Conservation (phyloP, 352 stramenopile species). For the Blastocystis sp. region DNA sequence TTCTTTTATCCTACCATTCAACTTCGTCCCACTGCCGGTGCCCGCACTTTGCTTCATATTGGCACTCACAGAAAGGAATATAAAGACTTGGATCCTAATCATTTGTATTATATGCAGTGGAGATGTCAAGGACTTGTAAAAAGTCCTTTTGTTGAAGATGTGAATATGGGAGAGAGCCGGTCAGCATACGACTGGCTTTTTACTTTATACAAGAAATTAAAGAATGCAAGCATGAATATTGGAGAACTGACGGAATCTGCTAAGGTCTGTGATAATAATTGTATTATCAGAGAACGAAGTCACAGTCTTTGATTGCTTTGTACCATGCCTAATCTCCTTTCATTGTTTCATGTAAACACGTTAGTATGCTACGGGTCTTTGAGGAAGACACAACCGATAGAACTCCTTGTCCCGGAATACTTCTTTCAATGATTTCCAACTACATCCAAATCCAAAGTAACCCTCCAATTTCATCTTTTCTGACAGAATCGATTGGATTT, state of each 20-base stretch:
- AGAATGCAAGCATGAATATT: conserved; percentile 22
- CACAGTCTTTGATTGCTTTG: conserved; percentile 37
- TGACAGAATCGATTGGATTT: conserved; percentile 70
- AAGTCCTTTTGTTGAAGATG: conserved; percentile 40
- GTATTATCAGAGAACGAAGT: neutral
- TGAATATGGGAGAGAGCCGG: conserved; percentile 22
- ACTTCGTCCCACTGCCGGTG: neutral
- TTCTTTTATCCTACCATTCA: conserved; percentile 56
- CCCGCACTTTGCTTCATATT: conserved; percentile 43
- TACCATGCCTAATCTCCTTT: neutral
- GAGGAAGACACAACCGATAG: neutral
- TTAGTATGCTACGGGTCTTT: neutral
- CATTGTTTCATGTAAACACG: neutral
- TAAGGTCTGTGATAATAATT: neutral
- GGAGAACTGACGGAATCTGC: neutral
- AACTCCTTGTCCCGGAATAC: conserved; percentile 31
- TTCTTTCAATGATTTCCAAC: conserved; percentile 2
- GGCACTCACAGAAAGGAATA: conserved; percentile 56
- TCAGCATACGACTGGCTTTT: conserved; percentile 13
- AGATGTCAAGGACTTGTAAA: conserved; percentile 6
- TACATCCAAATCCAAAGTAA: conserved; percentile 15
- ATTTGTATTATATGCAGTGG: conserved; percentile 60
- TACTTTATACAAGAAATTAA: conserved; percentile 16
- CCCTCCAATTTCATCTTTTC: conserved; percentile 63
- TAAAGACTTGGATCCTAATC: conserved; percentile 35